Percentiles rank a stretch among this genome's conserved stretches.
Conservation (phyloP, 148 eudicot genomes). For the Persicaria tinctoria region DNA sequence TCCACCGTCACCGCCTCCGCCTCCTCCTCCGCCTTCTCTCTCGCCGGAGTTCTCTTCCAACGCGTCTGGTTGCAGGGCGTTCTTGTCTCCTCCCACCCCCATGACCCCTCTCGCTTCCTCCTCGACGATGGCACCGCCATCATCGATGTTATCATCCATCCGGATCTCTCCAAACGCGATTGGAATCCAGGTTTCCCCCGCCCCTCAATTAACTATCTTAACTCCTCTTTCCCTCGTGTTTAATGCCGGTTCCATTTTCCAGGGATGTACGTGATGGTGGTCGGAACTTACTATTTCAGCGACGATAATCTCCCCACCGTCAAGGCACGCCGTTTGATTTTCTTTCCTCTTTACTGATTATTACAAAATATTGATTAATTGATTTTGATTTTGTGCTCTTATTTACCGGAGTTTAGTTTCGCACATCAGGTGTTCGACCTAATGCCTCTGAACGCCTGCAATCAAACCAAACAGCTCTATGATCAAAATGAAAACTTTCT, state of each 20-base stretch:
- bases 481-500: neutral
- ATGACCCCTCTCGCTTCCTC: slow-evolving; percentile 25
- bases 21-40: slow-evolving; percentile 25
- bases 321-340: slow-evolving; percentile 33
- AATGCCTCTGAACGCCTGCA: neutral
- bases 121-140: slow-evolving; percentile 86
- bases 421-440: slow-evolving; percentile 19
- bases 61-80: slow-evolving; percentile 93
- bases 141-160: slow-evolving; percentile 32
- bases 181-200: slow-evolving; percentile 31
- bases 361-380: neutral
- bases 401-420: neutral
- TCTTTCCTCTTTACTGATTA: neutral
- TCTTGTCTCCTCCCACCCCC: slow-evolving; percentile 36
- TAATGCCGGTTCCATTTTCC: neutral
- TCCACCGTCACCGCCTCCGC: slow-evolving; percentile 27
- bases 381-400: neutral
- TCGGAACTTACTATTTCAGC: slow-evolving; percentile 44
- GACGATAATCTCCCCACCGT: slow-evolving; percentile 30
- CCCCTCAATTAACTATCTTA: neutral
- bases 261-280: slow-evolving; percentile 93
- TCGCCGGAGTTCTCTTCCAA: slow-evolving; percentile 72
- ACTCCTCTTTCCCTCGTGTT: neutral
- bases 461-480: neutral
- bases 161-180: slow-evolving; percentile 23